These are phyloP conservation scores for Plenodomus lindquistii DNA, from an alignment of 2,329 filamentous ascomycete species.

Conservation along the genomic window DNA sequence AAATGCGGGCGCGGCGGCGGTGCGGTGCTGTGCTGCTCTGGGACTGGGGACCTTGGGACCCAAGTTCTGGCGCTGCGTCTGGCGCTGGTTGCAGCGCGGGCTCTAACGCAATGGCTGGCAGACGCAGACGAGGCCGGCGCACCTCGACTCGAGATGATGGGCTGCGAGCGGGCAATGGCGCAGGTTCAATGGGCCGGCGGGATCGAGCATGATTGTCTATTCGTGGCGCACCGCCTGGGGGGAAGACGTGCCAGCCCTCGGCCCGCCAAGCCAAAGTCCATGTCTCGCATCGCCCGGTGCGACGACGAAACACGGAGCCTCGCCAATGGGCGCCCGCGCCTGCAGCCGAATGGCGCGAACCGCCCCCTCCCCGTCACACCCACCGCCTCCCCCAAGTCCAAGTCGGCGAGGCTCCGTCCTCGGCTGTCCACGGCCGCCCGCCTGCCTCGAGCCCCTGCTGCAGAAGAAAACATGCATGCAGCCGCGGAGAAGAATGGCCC, in stretches of 20 bases:
- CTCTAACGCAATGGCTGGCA: too few relatives aligned
- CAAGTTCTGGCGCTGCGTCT: too few relatives aligned
- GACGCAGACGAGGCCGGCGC: constrained; percentile 6
- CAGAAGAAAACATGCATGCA: too few relatives aligned
- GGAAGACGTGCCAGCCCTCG: constrained; percentile 16
- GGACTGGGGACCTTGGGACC: too few relatives aligned
- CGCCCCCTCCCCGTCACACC: not conserved
- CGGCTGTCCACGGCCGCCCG: too few relatives aligned
- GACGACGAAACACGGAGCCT: not conserved
- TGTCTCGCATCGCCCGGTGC: constrained; percentile 12
- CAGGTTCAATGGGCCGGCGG: constrained; percentile 20
- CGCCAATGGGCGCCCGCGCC: constrained; percentile 7
- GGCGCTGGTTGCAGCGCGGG: too few relatives aligned
- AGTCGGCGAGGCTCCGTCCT: not conserved
- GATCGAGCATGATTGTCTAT: constrained; percentile 27
- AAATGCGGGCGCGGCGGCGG: too few relatives aligned
- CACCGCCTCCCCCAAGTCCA: not conserved
- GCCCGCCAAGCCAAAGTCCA: constrained; percentile 16
- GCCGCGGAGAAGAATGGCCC: too few relatives aligned
- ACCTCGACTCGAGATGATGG: not conserved
- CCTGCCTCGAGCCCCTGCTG: too few relatives aligned
- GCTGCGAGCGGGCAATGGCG: constrained; percentile 15
- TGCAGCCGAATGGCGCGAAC: constrained; percentile 1
- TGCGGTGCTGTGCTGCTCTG: too few relatives aligned
- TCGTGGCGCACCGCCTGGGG: constrained; percentile 30